Percentiles rank a stretch among this genome's conserved stretches.
These are phyloP conservation scores for Cercospora citrullina DNA, from an alignment of 2,329 filamentous ascomycete species.

Conservation along the genomic window DNA sequence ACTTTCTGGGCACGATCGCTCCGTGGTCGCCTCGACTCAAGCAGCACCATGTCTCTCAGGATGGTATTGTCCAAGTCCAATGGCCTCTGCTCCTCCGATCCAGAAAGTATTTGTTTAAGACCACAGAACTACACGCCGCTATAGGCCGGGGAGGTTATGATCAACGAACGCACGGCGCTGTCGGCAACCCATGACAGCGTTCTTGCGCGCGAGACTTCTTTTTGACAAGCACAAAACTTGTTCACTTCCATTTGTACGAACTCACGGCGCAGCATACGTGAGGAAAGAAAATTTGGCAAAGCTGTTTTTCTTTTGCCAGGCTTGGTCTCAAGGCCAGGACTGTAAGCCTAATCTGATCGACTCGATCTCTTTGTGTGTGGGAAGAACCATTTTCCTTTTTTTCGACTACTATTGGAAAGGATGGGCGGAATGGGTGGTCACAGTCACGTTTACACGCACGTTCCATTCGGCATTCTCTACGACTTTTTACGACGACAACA, in stretches of 20 bases:
- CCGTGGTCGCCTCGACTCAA: not conserved
- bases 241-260: not conserved
- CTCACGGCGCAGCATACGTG: conserved; percentile 4
- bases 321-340: conserved; percentile 11
- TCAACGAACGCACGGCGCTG: conserved; percentile 27
- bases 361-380: conserved; percentile 15
- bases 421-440: not conserved
- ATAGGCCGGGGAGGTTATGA: conserved; percentile 10
- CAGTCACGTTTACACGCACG: conserved; percentile 7
- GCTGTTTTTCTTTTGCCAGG: not conserved
- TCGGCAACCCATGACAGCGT: conserved; percentile 26
- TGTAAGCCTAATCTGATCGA: conserved; percentile 24
- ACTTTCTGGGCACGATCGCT: not conserved
- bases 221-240: not conserved
- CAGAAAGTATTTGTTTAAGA: not conserved
- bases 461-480: conserved; percentile 25
- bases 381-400: conserved; percentile 4
- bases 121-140: conserved; percentile 1
- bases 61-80: not conserved
- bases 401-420: not conserved
- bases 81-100: not conserved
- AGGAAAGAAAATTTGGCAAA: not conserved
- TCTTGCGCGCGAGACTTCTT: conserved; percentile 9
- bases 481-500: conserved; percentile 24
- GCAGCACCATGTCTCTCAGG: not conserved